Base-by-base conservation (phyloP, 495 filamentous ascomycete genomes). In the Usnea hakonensis region DNA sequence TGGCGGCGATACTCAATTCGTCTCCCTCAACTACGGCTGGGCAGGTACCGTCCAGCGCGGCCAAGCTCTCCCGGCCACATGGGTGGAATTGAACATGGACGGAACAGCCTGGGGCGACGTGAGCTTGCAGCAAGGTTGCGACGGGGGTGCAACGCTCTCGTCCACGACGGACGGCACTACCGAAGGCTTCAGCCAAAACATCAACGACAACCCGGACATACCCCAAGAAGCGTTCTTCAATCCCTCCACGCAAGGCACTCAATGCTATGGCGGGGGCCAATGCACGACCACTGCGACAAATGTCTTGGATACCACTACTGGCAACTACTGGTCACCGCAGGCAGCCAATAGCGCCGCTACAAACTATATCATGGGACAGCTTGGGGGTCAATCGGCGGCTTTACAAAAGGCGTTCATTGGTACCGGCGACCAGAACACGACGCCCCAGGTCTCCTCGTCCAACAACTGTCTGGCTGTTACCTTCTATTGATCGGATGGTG, bases 321-420 rank as follows among this genome's bases (percentile, higher is more conserved):
- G 48, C 48, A 52, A 52, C 48, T 52, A 33, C 3, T 52, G 48
- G 48, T 11, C 13, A 5, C 48, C 48, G 6, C 0, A 17, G 26
- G 23, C 46, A 2, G 48, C 48, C 28, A 52, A 52, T 52, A 9
- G 26, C 21, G 48, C 26, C 0, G 1, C 26, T 19, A 9, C 48
- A 26, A 6, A 52, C 16, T 52, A 52, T 9, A 52, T 52, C 0
- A 8, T 30, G 0, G 11, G 0, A 9, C 2, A 52, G 16, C 28
- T 52, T 19, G 48, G 48, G 48, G 48, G 48, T 0, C 10, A 52
- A 16, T 32, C 26, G 13, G 28, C 8, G 48, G 48, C 48, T 14
- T 19, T 52, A 16, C 48, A 52, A 28, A 52, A 52, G 48, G 48
- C 48, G 16, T 52, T 52, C 48, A 52, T 52, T 52, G 48, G 48